Conservation (phyloP, 192 early-diverging fungal species). For the Oehlia diaphana region DNA sequence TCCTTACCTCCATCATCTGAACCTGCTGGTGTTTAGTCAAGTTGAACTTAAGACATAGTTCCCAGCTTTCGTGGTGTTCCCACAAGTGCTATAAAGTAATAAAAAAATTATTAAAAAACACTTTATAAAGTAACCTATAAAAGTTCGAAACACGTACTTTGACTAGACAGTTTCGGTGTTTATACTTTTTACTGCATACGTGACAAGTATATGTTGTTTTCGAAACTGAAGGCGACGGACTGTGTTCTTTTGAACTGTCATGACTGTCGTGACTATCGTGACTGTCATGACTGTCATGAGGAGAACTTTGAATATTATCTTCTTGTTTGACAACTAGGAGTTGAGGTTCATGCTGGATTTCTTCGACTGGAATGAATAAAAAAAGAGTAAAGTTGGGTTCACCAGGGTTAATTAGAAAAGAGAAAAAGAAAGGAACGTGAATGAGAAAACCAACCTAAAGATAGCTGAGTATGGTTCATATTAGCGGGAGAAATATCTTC, state of each 20-base stretch:
- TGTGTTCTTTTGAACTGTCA: constrained; percentile 10
- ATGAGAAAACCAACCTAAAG: neutral
- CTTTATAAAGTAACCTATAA: neutral
- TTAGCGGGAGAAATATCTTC: neutral
- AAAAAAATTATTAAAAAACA: neutral
- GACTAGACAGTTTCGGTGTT: constrained; percentile 60
- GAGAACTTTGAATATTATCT: neutral
- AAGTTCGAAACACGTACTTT: constrained; percentile 26
- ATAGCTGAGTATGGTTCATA: neutral
- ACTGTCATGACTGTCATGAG: neutral
- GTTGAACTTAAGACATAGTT: constrained; percentile 61
- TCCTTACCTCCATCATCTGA: constrained; percentile 63
- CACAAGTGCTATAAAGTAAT: constrained; percentile 44
- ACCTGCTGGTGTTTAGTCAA: constrained; percentile 66
- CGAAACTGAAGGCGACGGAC: constrained; percentile 20
- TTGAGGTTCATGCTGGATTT: constrained; percentile 1
- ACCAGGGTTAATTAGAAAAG: neutral
- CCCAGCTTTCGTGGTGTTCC: constrained; percentile 68
- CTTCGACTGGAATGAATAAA: constrained; percentile 1
- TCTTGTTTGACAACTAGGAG: neutral
- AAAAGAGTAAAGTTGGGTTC: neutral
- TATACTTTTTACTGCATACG: constrained; percentile 62
- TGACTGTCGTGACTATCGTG: neutral
- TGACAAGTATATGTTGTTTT: constrained; percentile 48
- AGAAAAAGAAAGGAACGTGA: neutral